These are phyloP conservation scores for Pelargonium exstipulatum DNA, from an alignment of 441 rosid species.

Conservation along the genomic window DNA sequence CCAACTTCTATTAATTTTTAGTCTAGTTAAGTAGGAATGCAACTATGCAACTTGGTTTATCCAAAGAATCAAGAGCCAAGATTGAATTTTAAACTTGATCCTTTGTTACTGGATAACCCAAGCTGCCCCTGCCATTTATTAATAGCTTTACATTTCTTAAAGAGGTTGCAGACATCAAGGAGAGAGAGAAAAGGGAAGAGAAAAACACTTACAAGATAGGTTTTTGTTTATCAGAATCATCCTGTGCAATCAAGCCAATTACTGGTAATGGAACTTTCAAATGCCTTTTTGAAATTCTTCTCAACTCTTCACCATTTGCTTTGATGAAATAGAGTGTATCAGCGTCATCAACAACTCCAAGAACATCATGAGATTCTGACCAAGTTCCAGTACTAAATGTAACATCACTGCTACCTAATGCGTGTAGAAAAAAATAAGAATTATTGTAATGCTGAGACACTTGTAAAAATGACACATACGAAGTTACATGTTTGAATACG, in stretches of 20 bases:
- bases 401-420: conserved; percentile 46
- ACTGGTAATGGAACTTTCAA: conserved; percentile 58
- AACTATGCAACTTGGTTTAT: neutral
- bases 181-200: conserved; percentile 7
- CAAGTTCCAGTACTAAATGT: conserved; percentile 69
- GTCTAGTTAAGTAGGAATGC: neutral
- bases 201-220: conserved; percentile 62
- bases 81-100: neutral
- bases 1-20: conserved; percentile 17
- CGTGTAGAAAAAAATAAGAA: conserved; percentile 31
- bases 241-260: conserved; percentile 56
- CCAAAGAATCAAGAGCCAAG: neutral
- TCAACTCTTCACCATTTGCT: conserved; percentile 80
- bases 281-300: conserved; percentile 50
- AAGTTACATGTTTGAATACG: neutral
- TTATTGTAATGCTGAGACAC: neutral
- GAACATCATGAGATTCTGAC: conserved; percentile 80
- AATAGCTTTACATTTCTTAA: conserved; percentile 1
- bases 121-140: neutral
- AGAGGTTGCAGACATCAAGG: conserved; percentile 1
- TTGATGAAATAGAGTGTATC: conserved; percentile 66
- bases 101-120: neutral
- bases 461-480: too few species aligned
- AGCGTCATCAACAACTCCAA: conserved; percentile 66
- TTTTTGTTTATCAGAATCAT: conserved; percentile 34